Conservation (phyloP, 192 early-diverging fungal genomes). For the Allomyces macrogynus region DNA sequence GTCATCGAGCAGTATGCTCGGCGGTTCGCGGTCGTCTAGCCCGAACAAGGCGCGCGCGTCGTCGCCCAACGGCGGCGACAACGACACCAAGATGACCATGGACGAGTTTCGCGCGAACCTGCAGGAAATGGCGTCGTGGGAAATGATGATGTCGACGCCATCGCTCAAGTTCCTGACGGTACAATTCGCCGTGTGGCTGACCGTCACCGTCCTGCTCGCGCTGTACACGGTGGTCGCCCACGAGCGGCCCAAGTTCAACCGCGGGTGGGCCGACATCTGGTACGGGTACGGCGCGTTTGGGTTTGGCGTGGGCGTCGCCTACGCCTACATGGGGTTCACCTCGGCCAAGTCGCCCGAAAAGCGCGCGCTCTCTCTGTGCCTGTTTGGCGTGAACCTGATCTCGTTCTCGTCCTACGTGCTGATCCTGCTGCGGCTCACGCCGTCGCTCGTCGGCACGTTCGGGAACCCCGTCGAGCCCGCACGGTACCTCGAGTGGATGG, state of each 20-base stretch:
- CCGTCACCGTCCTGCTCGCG: not conserved
- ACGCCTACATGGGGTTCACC: constrained; percentile 8
- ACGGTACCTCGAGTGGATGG: constrained; percentile 12
- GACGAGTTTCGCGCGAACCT: no score
- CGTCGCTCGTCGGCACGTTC: constrained; percentile 4
- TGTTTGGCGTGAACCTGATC: constrained; percentile 5
- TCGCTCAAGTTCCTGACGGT: constrained; percentile 8
- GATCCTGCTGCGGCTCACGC: constrained; percentile 5
- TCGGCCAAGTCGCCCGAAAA: constrained; percentile 7
- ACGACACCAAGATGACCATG: no score
- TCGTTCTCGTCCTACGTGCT: constrained; percentile 7
- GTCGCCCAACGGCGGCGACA: no score
- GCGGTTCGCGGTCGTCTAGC: no score
- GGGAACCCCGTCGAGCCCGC: constrained; percentile 6
- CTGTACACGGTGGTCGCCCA: constrained; percentile 6
- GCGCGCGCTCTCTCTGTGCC: constrained; percentile 4
- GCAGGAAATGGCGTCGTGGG: not conserved
- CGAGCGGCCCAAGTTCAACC: constrained; percentile 8
- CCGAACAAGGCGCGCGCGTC: no score
- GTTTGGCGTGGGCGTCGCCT: constrained; percentile 8
- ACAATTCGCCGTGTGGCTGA: constrained; percentile 11
- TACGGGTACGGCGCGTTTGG: constrained; percentile 8
- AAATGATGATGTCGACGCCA: not conserved
- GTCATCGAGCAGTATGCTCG: no score
- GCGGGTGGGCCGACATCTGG: constrained; percentile 9